Evolutionary conservation across 192 early-diverging fungal species (phyloP).

Genomic region (Coemansia umbellata): DNA sequence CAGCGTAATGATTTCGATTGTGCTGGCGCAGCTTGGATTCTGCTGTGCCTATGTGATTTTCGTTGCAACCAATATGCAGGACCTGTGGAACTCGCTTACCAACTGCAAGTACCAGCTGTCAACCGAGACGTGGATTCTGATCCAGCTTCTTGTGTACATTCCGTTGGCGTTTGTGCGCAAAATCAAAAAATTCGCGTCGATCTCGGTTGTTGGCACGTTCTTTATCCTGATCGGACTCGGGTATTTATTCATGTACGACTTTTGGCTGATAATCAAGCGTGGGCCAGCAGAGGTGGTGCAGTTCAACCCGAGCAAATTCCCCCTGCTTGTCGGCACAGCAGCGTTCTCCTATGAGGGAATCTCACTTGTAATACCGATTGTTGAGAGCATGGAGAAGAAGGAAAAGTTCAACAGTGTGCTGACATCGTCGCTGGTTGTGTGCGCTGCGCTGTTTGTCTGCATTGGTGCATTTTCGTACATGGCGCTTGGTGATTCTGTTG

Average conservation of each 20-base stretch:
- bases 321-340: constrained; percentile 92
- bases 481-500: constrained; percentile 77
- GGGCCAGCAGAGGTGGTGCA: constrained; percentile 68
- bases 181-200: constrained; percentile 83
- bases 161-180: constrained; percentile 87
- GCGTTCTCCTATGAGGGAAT: constrained; percentile 90
- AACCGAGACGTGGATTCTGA: constrained; percentile 68
- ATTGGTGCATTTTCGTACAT: constrained; percentile 82
- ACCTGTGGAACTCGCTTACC: constrained; percentile 65
- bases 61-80: constrained; percentile 76
- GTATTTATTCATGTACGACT: constrained; percentile 81
- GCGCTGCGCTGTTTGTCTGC: constrained; percentile 74
- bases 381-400: constrained; percentile 86
- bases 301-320: constrained; percentile 78
- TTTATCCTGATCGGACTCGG: constrained; percentile 87
- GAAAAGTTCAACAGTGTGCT: constrained; percentile 83
- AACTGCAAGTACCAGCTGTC: constrained; percentile 58
- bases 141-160: constrained; percentile 72
- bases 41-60: constrained; percentile 88
- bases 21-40: constrained; percentile 80
- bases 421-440: constrained; percentile 69
- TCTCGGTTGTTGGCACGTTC: constrained; percentile 85
- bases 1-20: constrained; percentile 65
- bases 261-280: constrained; percentile 58
- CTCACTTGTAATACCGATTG: constrained; percentile 72